A percentile compares a stretch with the other conserved stretches of the same genome.
phyloP scores from a whole-genome alignment of 768 basidiomycete genomes.

The Arthromyces matolae region DNA sequence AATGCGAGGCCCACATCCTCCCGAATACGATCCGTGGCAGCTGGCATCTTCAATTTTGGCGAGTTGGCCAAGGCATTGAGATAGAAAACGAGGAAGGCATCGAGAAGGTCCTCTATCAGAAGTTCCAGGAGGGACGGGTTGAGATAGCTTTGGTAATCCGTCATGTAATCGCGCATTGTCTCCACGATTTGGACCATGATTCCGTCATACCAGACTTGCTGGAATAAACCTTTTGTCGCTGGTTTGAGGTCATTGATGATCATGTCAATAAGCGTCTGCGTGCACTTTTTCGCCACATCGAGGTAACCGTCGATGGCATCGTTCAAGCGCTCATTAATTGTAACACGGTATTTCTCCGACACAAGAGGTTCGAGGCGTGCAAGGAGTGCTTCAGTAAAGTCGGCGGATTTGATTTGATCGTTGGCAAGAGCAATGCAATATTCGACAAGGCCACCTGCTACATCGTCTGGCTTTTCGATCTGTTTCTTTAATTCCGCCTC shows the following conservation, averaged over 20 bases:
- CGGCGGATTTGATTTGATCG: conserved; percentile 95
- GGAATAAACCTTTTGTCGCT: conserved; percentile 82
- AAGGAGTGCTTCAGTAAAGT: conserved; percentile 85
- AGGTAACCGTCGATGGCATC: conserved; percentile 98
- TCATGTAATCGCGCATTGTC: conserved; percentile 95
- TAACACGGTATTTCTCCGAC: conserved; percentile 82
- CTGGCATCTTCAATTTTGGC: conserved; percentile 83
- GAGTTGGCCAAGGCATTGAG: conserved; percentile 83
- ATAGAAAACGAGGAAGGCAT: conserved; percentile 86
- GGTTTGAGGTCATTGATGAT: conserved; percentile 93
- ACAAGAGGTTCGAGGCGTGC: conserved; percentile 87
- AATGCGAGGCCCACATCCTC: conserved; percentile 77
- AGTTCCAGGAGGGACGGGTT: conserved; percentile 90
- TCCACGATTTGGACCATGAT: conserved; percentile 86
- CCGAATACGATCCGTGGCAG: conserved; percentile 78
- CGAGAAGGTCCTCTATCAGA: conserved; percentile 87
- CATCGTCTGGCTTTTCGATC: conserved; percentile 83
- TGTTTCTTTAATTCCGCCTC: conserved; percentile 87
- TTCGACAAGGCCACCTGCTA: conserved; percentile 85
- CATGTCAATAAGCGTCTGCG: conserved; percentile 88
- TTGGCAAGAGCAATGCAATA: conserved; percentile 96
- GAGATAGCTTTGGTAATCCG: conserved; percentile 89
- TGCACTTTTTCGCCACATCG: conserved; percentile 97
- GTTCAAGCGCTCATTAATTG: conserved; percentile 85
- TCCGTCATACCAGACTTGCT: conserved; percentile 85